phyloP scores from a whole-genome alignment of 2,329 filamentous ascomycete genomes.

The Trichophyton mentagrophytes region DNA sequence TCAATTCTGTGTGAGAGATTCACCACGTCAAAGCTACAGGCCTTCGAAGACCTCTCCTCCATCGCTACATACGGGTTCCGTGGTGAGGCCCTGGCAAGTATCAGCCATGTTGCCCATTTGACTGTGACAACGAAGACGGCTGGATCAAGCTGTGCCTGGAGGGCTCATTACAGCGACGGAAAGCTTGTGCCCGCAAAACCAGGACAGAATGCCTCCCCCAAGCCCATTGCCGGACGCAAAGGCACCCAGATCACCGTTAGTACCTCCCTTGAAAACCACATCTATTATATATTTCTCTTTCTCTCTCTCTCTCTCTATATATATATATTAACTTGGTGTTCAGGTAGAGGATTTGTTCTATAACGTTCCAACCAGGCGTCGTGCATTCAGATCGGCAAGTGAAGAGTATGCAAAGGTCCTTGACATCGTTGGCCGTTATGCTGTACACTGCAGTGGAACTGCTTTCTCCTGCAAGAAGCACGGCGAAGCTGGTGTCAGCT shows the following conservation, averaged over 20 bases:
- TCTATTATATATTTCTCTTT: too few relatives aligned
- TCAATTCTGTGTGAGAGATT: slow-evolving; percentile 89
- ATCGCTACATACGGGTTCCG: slow-evolving; percentile 97
- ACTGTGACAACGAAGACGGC: slow-evolving; percentile 89
- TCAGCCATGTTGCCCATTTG: slow-evolving; percentile 94
- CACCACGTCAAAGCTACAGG: slow-evolving; percentile 89
- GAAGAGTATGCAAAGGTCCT: slow-evolving; percentile 98
- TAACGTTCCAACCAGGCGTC: slow-evolving; percentile 77
- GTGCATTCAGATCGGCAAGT: slow-evolving; percentile 78
- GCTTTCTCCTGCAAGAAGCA: slow-evolving; percentile 96
- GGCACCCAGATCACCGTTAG: slow-evolving; percentile 80
- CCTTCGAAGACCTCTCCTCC: slow-evolving; percentile 78
- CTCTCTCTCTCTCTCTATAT: background rate
- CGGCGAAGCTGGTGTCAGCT: slow-evolving; percentile 69
- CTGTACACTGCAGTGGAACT: slow-evolving; percentile 80
- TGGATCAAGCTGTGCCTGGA: slow-evolving; percentile 77
- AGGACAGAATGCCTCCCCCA: slow-evolving; percentile 74
- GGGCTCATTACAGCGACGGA: slow-evolving; percentile 74
- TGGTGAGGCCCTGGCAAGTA: slow-evolving; percentile 89
- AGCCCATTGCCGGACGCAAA: slow-evolving; percentile 69
- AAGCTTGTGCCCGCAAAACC: slow-evolving; percentile 72
- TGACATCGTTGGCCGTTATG: slow-evolving; percentile 85
- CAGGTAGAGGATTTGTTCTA: slow-evolving; percentile 90
- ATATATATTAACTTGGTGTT: background rate
- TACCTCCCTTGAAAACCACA: background rate